These are phyloP conservation scores for Lignosus rhinocerotis DNA, from an alignment of 1,284 basidiomycete genomes.

Conservation along the genomic window DNA sequence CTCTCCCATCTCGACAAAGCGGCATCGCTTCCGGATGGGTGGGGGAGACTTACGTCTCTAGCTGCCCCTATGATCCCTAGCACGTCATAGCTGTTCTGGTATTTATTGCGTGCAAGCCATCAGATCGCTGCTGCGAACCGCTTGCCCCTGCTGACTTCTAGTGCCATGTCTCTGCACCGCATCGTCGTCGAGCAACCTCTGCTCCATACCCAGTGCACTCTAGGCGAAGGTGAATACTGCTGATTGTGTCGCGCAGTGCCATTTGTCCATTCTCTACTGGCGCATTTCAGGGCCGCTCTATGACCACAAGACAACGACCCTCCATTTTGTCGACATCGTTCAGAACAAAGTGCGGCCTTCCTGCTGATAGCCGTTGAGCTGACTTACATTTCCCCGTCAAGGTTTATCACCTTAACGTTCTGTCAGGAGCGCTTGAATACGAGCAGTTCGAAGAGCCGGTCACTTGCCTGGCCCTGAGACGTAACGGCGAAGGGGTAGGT, in stretches of 20 bases:
- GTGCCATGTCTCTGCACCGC: slow-evolving; percentile 15
- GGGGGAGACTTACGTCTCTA: slow-evolving; percentile 15
- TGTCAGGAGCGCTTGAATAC: slow-evolving; percentile 38
- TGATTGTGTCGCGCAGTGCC: neutral
- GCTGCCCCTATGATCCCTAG: slow-evolving; percentile 15
- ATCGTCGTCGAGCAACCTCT: slow-evolving; percentile 46
- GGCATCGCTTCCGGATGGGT: slow-evolving; percentile 13
- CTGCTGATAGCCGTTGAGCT: neutral
- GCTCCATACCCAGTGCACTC: slow-evolving; percentile 53
- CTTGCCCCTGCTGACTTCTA: neutral
- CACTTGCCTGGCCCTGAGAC: slow-evolving; percentile 54
- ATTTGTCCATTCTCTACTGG: neutral
- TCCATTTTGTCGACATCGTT: slow-evolving; percentile 71
- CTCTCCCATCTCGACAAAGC: slow-evolving; percentile 2
- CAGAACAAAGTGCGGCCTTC: slow-evolving; percentile 47
- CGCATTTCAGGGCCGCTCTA: slow-evolving; percentile 55
- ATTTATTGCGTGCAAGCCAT: slow-evolving; percentile 8
- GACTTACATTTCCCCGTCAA: slow-evolving; percentile 25
- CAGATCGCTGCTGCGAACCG: neutral
- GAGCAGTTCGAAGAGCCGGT: slow-evolving; percentile 54
- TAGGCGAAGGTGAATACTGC: slow-evolving; percentile 58
- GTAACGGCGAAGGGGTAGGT: slow-evolving; percentile 46
- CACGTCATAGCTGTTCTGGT: slow-evolving; percentile 18
- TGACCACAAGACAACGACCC: slow-evolving; percentile 47
- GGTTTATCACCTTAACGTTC: slow-evolving; percentile 56